Percentiles rank a stretch among this genome's conserved stretches.
Evolutionary conservation across 805 yeast genomes (phyloP).

Genomic region (Cyberlindnera sargentensis): DNA sequence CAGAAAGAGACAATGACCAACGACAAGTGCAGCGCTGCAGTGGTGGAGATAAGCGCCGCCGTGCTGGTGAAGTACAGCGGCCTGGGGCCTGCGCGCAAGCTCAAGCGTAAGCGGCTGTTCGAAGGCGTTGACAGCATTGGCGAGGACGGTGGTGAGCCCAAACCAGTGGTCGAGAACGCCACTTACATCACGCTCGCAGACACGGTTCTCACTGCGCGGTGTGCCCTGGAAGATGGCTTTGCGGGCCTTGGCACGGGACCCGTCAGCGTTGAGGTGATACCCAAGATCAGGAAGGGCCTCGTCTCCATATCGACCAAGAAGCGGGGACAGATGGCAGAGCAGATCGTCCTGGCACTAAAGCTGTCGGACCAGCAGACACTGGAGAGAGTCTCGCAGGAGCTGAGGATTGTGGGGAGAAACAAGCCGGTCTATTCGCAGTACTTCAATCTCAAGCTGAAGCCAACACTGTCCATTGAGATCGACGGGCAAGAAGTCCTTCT

Average conservation of each 20-base stretch:
- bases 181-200: constrained; percentile 4
- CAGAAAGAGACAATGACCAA: no score
- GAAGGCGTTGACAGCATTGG: background rate
- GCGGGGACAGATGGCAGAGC: constrained; percentile 7
- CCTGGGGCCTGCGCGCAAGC: background rate
- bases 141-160: background rate
- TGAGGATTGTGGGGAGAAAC: background rate
- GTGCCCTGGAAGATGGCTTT: background rate
- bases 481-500: background rate
- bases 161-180: background rate
- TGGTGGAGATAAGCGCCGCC: background rate
- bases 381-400: background rate
- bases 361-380: background rate
- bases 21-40: background rate
- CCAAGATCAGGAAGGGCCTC: background rate
- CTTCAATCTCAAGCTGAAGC: constrained; percentile 1
- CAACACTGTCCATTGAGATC: constrained; percentile 1
- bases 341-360: constrained; percentile 1
- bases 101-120: background rate
- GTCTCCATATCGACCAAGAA: constrained; percentile 8
- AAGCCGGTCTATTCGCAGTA: background rate
- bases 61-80: background rate
- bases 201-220: background rate
- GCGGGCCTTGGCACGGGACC: background rate
- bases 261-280: constrained; percentile 1